Conservation (phyloP, 2,329 filamentous ascomycete genomes). For the Alternaria arborescens region DNA sequence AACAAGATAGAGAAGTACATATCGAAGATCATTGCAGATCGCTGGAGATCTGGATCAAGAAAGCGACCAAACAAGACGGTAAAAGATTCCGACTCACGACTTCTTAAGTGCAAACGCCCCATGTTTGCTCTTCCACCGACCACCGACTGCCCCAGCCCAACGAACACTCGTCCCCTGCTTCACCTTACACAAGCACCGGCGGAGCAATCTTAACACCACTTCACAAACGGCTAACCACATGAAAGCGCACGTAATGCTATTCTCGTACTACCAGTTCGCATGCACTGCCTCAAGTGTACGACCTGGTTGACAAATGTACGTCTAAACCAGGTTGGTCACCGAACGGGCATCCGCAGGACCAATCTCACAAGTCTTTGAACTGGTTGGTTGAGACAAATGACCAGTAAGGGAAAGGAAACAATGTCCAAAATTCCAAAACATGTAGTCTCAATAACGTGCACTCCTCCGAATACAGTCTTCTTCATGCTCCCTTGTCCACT, state of each 20-base stretch:
- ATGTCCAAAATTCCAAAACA: neutral
- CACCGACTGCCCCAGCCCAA: neutral
- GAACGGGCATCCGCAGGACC: neutral
- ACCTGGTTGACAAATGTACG: neutral
- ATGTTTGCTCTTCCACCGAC: neutral
- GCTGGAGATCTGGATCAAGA: too few relatives aligned
- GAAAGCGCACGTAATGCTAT: neutral
- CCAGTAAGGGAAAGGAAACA: neutral
- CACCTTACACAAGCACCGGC: neutral
- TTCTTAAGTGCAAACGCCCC: neutral
- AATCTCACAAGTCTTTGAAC: neutral
- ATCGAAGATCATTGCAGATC: neutral
- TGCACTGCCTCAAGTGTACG: neutral
- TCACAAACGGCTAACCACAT: neutral
- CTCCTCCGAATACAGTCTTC: neutral
- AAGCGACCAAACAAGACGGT: too few relatives aligned
- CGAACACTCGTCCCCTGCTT: neutral
- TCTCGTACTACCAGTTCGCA: neutral
- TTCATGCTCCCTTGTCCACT: neutral
- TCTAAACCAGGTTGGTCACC: neutral
- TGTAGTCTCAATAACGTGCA: neutral
- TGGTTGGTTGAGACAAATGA: neutral
- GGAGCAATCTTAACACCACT: neutral
- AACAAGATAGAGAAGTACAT: neutral
- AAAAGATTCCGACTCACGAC: neutral